Evolutionary conservation across 2,329 filamentous ascomycete genomes (phyloP).

Genomic region (Stromatinia cepivora): DNA sequence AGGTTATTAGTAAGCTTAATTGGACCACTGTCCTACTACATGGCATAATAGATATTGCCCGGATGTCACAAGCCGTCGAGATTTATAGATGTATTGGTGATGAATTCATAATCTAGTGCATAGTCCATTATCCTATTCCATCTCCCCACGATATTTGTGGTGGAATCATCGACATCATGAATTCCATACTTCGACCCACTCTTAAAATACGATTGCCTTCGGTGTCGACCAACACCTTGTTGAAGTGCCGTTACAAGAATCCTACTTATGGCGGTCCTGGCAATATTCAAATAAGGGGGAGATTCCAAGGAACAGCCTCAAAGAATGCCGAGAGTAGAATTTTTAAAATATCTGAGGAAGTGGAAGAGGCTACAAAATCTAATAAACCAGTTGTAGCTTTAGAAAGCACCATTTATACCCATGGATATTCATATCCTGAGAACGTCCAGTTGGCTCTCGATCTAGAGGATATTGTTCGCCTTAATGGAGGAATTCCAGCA

Average conservation of each 20-base stretch:
- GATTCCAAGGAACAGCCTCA: not conserved
- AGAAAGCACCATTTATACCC: slow-evolving; percentile 96
- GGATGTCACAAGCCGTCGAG: not conserved
- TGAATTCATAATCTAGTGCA: not conserved
- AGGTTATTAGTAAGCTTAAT: slow-evolving; percentile 9
- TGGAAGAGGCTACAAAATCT: slow-evolving; percentile 71
- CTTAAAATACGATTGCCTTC: slow-evolving; percentile 2
- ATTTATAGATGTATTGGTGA: not conserved
- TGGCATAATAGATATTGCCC: not conserved
- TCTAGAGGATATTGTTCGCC: slow-evolving; percentile 78
- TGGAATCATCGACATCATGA: not conserved
- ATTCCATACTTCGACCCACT: slow-evolving; percentile 16
- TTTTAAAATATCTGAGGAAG: slow-evolving; percentile 51
- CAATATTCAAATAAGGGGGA: not conserved
- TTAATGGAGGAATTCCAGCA: slow-evolving; percentile 80
- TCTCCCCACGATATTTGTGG: not conserved
- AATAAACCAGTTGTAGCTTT: slow-evolving; percentile 85
- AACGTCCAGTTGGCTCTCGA: slow-evolving; percentile 72
- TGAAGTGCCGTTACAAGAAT: not conserved
- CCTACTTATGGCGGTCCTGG: not conserved
- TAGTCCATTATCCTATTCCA: not conserved
- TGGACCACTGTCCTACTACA: not conserved
- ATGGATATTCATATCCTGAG: slow-evolving; percentile 76
- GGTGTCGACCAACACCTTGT: slow-evolving; percentile 9
- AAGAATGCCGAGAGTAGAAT: not conserved